phyloP scores from a whole-genome alignment of 768 basidiomycete species.

The Calocybe cyanea region DNA sequence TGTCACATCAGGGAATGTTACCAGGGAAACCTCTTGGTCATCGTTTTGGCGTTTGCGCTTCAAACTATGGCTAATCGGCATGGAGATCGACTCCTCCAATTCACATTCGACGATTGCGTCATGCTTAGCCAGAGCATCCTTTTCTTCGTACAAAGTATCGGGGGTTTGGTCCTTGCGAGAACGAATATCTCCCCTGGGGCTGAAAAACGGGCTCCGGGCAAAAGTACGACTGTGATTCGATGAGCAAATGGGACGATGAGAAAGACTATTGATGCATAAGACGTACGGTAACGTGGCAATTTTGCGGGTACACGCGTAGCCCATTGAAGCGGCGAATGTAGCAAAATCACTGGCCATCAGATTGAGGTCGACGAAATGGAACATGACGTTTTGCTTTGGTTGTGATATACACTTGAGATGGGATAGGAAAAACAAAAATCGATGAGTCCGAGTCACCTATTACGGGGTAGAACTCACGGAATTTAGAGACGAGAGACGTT shows the following conservation, averaged over 20 bases:
- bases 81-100: background rate
- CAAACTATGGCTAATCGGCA: conserved; percentile 7
- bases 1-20: background rate
- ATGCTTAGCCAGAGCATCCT: background rate
- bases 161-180: background rate
- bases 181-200: conserved; percentile 5
- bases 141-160: background rate
- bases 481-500: too few relatives aligned
- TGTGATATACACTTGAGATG: too few relatives aligned
- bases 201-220: background rate
- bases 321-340: conserved; percentile 56
- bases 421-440: too few relatives aligned
- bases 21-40: conserved; percentile 19
- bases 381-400: conserved; percentile 26
- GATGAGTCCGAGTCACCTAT: too few relatives aligned
- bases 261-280: too few relatives aligned
- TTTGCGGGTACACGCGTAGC: conserved; percentile 52
- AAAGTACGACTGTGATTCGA: conserved; percentile 6
- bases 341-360: conserved; percentile 54
- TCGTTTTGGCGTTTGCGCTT: conserved; percentile 29
- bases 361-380: conserved; percentile 51
- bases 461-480: too few relatives aligned
- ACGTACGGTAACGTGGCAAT: conserved; percentile 27
- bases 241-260: conserved; percentile 6
- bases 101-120: background rate